Base-by-base conservation (phyloP, 768 basidiomycete genomes). In the Kwoniella bestiolae region DNA sequence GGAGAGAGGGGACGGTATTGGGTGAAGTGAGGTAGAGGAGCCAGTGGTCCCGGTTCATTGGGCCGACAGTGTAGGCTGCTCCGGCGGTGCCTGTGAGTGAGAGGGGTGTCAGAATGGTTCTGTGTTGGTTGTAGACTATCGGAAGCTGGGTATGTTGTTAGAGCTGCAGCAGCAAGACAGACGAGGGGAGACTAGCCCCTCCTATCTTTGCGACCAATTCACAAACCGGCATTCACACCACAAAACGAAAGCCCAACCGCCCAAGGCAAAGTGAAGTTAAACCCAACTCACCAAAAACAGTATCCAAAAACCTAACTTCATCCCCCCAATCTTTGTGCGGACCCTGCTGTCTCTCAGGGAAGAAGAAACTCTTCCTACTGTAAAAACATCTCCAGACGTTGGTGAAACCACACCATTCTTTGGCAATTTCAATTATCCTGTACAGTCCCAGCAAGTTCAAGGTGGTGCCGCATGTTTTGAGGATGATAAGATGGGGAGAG, bases 1-100 rank as follows among this genome's bases (percentile, higher is more conserved):
- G 77, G 6, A 76, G 71, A 53, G 76, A 72, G 21, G 81, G 83
- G 63, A 64, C 79, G 49, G 83, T 82, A 31, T 80, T 77, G 14
- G 91, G 89, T 1, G 83, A 85, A 21, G 92, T 93, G 72, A 98
- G 85, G 83, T 98, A 99, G 44, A 98, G 87, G 51, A 98, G 83
- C 96, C 96, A 99, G 83, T 99, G 96, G 81, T 97, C 94, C 52
- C 95, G 92, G 81, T 99, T 99, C 81, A 95, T 91, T 76, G 94
- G 94, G 64, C 96, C 96, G 67, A 98, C 89, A 31, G 92, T 94
- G 83, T 99, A 99, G 3, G 94, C 96, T 6, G 92, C 87, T 52
- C 94, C 94, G 25, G 71, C 69, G 32, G 72, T 51, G 21, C 76
- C 75, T 77, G 44, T 45, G 49, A 29, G n/a, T 12, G 28, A 23